These are phyloP conservation scores for Paraconiothyrium brasiliense DNA, from an alignment of 2,329 filamentous ascomycete species.

Conservation along the genomic window DNA sequence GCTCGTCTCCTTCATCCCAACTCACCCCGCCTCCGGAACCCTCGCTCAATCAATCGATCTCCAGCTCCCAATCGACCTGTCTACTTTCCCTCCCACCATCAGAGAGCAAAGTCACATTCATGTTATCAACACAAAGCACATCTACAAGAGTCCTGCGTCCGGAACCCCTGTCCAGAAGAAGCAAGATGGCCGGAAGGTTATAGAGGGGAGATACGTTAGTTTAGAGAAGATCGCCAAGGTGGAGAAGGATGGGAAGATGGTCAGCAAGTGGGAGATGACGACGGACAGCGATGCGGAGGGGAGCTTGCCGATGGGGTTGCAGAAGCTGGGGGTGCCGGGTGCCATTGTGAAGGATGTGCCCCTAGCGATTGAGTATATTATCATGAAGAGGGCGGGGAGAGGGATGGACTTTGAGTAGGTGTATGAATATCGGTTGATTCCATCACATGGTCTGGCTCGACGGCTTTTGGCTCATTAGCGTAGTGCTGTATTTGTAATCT, in stretches of 20 bases:
- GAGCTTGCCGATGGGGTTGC: constrained; percentile 70
- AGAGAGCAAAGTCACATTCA: constrained; percentile 26
- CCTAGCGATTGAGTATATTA: constrained; percentile 28
- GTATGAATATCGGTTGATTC: neutral
- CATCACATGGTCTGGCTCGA: neutral
- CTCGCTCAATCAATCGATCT: constrained; percentile 56
- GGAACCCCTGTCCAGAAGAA: constrained; percentile 32
- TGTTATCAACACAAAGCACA: constrained; percentile 17
- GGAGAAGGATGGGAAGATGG: constrained; percentile 5
- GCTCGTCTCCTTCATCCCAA: constrained; percentile 58
- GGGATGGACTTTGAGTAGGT: neutral
- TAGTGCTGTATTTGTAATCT: too few relatives aligned
- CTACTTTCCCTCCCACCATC: constrained; percentile 45
- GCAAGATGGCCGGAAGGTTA: constrained; percentile 57
- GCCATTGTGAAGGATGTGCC: constrained; percentile 31
- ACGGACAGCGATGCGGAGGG: constrained; percentile 77
- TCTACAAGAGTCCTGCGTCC: constrained; percentile 17
- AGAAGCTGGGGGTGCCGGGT: constrained; percentile 68
- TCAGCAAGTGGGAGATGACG: constrained; percentile 75
- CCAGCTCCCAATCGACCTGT: constrained; percentile 64
- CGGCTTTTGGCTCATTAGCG: neutral
- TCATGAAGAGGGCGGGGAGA: constrained; percentile 18
- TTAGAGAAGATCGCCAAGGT: constrained; percentile 65
- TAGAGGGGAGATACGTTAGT: constrained; percentile 70
- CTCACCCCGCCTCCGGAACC: constrained; percentile 28